Percentiles rank a stretch among this genome's conserved stretches.
These are phyloP conservation scores for Licmophora abbreviata DNA, from an alignment of 108 stramenopile genomes.

Conservation along the genomic window DNA sequence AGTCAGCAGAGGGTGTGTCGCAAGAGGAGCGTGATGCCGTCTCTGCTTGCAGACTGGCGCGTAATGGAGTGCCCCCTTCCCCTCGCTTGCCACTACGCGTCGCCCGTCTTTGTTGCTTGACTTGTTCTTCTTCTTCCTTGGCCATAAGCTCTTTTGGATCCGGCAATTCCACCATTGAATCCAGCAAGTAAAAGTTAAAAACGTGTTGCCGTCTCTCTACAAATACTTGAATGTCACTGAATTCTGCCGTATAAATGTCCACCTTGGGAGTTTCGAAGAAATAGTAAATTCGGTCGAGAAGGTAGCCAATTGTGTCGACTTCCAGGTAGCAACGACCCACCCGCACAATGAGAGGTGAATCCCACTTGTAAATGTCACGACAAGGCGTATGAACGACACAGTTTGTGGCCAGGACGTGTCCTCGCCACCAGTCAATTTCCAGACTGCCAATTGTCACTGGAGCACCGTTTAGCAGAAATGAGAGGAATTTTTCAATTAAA, in stretches of 20 bases:
- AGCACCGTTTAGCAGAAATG: conserved; percentile 27
- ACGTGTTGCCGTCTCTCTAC: conserved; percentile 41
- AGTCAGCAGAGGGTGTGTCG: neutral
- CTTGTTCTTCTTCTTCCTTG: conserved; percentile 8
- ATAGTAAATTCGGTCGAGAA: conserved; percentile 4
- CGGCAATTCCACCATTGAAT: conserved; percentile 26
- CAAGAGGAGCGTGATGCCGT: neutral
- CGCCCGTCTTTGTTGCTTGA: too few species aligned
- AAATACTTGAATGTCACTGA: conserved; percentile 53
- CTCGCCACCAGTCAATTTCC: conserved; percentile 26
- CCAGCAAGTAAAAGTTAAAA: conserved; percentile 47
- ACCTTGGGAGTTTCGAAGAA: conserved; percentile 6
- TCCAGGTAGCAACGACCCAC: conserved; percentile 30
- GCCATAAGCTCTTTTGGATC: conserved; percentile 8
- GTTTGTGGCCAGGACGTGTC: conserved; percentile 26
- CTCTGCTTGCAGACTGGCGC: too few species aligned
- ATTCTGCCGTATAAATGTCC: conserved; percentile 30
- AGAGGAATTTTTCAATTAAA: conserved; percentile 19
- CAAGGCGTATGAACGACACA: conserved; percentile 37
- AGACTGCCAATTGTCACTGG: conserved; percentile 38
- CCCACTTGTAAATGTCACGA: conserved; percentile 41
- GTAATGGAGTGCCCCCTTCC: too few species aligned
- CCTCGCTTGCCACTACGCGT: too few species aligned
- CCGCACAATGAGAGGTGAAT: conserved; percentile 42
- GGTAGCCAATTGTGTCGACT: conserved; percentile 13